phyloP scores from a whole-genome alignment of 2,329 filamentous ascomycete genomes.

The Ilyonectria mors-panacis region DNA sequence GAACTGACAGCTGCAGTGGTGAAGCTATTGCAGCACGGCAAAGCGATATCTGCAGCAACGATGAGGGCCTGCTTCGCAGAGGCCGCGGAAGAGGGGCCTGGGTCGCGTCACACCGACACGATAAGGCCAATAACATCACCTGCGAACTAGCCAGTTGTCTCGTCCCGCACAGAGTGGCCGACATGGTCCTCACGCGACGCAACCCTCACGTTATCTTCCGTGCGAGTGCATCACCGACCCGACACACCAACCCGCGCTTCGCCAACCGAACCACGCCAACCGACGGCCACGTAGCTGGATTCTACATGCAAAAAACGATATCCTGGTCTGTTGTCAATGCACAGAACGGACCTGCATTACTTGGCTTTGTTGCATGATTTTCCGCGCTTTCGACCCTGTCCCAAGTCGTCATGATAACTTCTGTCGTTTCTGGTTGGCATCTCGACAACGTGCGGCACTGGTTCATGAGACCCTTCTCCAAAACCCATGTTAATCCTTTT shows the following conservation, averaged over 20 bases:
- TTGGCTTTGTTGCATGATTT: no score
- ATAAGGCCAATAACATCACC: constrained; percentile 35
- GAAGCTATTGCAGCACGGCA: constrained; percentile 1
- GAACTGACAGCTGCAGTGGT: not conserved
- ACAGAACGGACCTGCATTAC: not conserved
- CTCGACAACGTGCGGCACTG: constrained; percentile 6
- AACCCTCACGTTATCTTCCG: constrained; percentile 28
- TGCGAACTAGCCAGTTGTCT: constrained; percentile 7
- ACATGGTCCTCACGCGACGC: constrained; percentile 16
- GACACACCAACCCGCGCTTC: constrained; percentile 5
- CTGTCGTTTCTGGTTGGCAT: not conserved
- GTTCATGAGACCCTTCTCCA: constrained; percentile 14
- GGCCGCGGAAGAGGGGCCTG: constrained; percentile 15
- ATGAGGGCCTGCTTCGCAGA: constrained; percentile 1
- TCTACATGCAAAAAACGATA: not conserved
- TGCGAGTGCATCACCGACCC: constrained; percentile 18
- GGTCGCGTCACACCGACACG: constrained; percentile 43
- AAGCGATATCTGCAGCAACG: not conserved
- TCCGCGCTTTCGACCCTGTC: not conserved
- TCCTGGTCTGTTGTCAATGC: not conserved
- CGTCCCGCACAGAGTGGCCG: not conserved
- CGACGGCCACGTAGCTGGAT: not conserved
- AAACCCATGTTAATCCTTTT: constrained; percentile 13
- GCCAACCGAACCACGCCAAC: not conserved
- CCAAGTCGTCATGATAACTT: not conserved